These are phyloP conservation scores for Saccharomycopsis hybrid DNA, from an alignment of 1,139 yeast species.

Conservation along the genomic window DNA sequence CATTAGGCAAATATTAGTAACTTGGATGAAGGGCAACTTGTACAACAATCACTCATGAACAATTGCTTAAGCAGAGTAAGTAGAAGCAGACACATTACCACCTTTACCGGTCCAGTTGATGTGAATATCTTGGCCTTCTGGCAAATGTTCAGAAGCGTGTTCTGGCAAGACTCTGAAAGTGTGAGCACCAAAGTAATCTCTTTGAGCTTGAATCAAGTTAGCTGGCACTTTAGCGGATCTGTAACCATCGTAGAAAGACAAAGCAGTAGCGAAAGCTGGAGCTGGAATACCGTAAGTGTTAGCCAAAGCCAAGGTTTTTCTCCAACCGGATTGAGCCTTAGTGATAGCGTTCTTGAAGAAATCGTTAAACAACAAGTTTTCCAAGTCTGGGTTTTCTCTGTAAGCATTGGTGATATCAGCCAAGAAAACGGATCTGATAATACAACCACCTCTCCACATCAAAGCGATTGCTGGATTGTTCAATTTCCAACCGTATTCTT, in stretches of 20 bases:
- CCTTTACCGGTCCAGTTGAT: constrained; percentile 99
- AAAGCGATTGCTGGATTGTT: constrained; percentile 98
- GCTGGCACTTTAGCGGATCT: constrained; percentile 95
- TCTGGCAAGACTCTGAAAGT: constrained; percentile 95
- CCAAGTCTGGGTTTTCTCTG: constrained; percentile 88
- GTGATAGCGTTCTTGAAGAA: constrained; percentile 82
- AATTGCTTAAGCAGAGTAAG: constrained; percentile 69
- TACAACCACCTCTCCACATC: constrained; percentile 99
- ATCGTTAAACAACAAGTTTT: constrained; percentile 91
- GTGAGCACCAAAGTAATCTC: constrained; percentile 99
- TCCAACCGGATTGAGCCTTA: constrained; percentile 96
- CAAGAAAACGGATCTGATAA: constrained; percentile 96
- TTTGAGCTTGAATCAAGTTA: constrained; percentile 97
- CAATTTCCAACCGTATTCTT: constrained; percentile 93
- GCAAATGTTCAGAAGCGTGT: constrained; percentile 65
- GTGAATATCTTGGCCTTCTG: constrained; percentile 81
- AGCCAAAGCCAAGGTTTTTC: constrained; percentile 75
- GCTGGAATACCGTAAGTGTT: constrained; percentile 88
- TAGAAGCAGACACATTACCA: constrained; percentile 93
- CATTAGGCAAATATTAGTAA: too few relatives aligned
- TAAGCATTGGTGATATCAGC: constrained; percentile 96
- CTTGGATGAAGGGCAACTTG: too few relatives aligned
- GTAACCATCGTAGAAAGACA: constrained; percentile 98
- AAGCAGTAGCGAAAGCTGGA: constrained; percentile 96
- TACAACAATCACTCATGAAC: too few relatives aligned